These are phyloP conservation scores for Cyberlindnera saturnus DNA, from an alignment of 805 yeast genomes.

Conservation along the genomic window DNA sequence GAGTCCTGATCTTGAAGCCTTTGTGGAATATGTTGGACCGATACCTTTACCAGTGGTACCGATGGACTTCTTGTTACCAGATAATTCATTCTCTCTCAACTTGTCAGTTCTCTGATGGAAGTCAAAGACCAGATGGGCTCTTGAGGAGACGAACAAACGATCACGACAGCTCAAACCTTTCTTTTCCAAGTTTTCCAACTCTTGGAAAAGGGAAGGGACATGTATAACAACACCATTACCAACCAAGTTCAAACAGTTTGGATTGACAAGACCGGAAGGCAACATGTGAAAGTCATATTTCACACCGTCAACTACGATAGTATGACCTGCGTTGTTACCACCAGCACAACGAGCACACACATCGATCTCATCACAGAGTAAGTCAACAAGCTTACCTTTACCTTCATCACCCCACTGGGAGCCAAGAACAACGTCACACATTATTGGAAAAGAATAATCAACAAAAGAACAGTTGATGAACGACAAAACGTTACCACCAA, in stretches of 20 bases:
- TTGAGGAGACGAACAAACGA: conserved; percentile 80
- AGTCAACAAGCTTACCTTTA: conserved; percentile 94
- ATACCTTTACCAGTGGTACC: conserved; percentile 99
- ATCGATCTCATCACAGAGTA: conserved; percentile 90
- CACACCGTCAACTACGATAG: conserved; percentile 83
- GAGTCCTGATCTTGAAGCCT: conserved; percentile 93
- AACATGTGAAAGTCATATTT: conserved; percentile 98
- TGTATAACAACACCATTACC: conserved; percentile 98
- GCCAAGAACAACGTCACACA: conserved; percentile 81
- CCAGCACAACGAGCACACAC: conserved; percentile 98
- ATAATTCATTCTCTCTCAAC: conserved; percentile 85
- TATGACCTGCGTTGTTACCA: conserved; percentile 99
- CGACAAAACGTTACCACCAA: conserved; percentile 13
- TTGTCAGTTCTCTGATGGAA: conserved; percentile 98
- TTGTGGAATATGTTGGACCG: conserved; percentile 96
- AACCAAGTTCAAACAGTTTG: conserved; percentile 80
- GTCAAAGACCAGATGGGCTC: conserved; percentile 96
- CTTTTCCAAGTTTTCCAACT: conserved; percentile 70
- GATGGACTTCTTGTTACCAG: conserved; percentile 65
- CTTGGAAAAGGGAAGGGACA: conserved; percentile 87
- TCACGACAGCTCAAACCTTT: conserved; percentile 65
- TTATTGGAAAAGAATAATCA: conserved; percentile 11
- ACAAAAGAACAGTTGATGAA: conserved; percentile 10
- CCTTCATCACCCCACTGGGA: conserved; percentile 99
- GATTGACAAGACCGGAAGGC: conserved; percentile 96